Conservation (phyloP, 768 basidiomycete genomes). For the Leucosporidium scottii region DNA sequence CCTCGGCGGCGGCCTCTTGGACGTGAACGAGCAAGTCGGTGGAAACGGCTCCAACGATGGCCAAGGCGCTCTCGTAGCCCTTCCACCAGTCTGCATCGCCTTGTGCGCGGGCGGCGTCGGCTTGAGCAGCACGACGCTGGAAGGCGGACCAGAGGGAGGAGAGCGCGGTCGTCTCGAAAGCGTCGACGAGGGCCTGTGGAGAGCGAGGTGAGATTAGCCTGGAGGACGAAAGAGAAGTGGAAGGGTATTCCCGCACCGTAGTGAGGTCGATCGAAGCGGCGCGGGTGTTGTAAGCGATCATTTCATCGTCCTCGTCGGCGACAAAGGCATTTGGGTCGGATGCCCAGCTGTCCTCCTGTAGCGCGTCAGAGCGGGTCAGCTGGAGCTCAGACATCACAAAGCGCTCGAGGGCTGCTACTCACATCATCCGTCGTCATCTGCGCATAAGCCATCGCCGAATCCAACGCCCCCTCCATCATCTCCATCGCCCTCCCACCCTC, state of each 20-base stretch:
- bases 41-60: slow-evolving; percentile 61
- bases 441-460: slow-evolving; percentile 63
- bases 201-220: no score
- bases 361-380: not conserved
- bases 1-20: slow-evolving; percentile 65
- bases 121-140: slow-evolving; percentile 4
- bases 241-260: slow-evolving; percentile 48
- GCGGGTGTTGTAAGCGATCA: slow-evolving; percentile 69
- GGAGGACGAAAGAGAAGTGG: no score
- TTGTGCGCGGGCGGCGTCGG: slow-evolving; percentile 12
- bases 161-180: slow-evolving; percentile 12
- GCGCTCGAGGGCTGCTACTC: slow-evolving; percentile 35
- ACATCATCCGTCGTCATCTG: slow-evolving; percentile 88
- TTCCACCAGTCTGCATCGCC: slow-evolving; percentile 55
- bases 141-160: slow-evolving; percentile 24
- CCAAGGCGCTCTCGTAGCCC: slow-evolving; percentile 64
- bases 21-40: slow-evolving; percentile 67
- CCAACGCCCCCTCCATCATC: slow-evolving; percentile 56
- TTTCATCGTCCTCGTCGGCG: slow-evolving; percentile 89
- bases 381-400: slow-evolving; percentile 1
- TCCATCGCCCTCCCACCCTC: slow-evolving; percentile 31
- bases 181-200: slow-evolving; percentile 16
- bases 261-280: slow-evolving; percentile 78
- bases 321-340: slow-evolving; percentile 85
- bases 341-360: slow-evolving; percentile 83